Base-by-base conservation (phyloP, 176 grass and related monocot species). In the Raddia guianensis region DNA sequence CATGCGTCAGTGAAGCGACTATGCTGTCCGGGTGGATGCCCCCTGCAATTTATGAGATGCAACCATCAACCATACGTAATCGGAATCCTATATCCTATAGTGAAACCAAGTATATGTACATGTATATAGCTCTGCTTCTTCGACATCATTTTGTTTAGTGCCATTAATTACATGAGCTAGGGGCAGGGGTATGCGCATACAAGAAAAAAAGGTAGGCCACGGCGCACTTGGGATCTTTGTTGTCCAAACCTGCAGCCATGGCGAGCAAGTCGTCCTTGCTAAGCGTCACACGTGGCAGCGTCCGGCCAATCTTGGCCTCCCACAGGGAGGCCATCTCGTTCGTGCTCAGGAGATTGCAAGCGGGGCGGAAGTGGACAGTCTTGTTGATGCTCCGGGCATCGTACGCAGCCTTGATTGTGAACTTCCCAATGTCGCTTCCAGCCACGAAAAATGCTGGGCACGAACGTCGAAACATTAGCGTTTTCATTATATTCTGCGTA, bases 251-350 rank as follows among this genome's bases (percentile, higher is more conserved):
- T 86, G 49, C 63, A 19, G 93, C 93, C 84, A 90, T 71, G 70
- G 58, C 40, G 50, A 95, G 79, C 84, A 95, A 59, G 80, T 95
- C 79, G 0, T 84, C 68, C 75, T 86, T 86, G 20, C 59, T 70
- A 5, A 95, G 51, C 18, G 70, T 80, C 35, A 79, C 56, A 57
- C 93, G 82, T 6, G 93, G 93, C 9, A 95, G 78, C 5, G 70
- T 84, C 73, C 87, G 79, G 19, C 87, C 89, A 14, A 95, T 95
- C 89, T 92, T 95, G 48, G 68, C 68, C 64, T 92, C 93, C 90
- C 93, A 95, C 43, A 95, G 49, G 20, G 79, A 73, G 0, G 93
- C 93, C 90, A 95, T 95, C 82, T 95, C 90, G 42, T 95, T 92
- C 60, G 87, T 72, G 87, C 57, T 92, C 9, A 92, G 58, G 37